phyloP scores from a whole-genome alignment of 75 land plant genomes.

The Sequoiadendron giganteum region DNA sequence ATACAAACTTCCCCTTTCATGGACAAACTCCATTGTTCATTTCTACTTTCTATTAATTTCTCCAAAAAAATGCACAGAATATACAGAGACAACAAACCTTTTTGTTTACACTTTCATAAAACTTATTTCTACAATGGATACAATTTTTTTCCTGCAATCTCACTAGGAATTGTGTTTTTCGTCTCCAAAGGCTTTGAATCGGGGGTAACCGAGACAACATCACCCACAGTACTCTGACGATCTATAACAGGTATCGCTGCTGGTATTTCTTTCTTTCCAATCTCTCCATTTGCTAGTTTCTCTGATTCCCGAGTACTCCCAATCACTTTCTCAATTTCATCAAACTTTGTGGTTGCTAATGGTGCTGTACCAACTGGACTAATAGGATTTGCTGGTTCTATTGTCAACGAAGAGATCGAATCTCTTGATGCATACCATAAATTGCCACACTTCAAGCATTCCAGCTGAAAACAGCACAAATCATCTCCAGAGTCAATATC shows the following conservation, averaged over 20 bases:
- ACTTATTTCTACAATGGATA: neutral
- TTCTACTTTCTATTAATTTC: neutral
- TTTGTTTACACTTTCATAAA: neutral
- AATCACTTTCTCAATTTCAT: slow-evolving; percentile 68
- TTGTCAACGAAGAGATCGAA: slow-evolving; percentile 65
- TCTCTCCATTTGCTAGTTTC: slow-evolving; percentile 15
- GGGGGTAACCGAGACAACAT: neutral
- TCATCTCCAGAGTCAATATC: slow-evolving; percentile 8
- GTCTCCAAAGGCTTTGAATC: slow-evolving; percentile 5
- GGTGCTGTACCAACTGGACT: slow-evolving; percentile 74
- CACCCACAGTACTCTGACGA: slow-evolving; percentile 17
- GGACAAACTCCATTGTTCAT: neutral
- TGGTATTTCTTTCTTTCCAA: slow-evolving; percentile 25
- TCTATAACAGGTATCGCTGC: slow-evolving; percentile 34
- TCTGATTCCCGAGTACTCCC: slow-evolving; percentile 53
- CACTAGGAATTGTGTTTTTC: neutral
- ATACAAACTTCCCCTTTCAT: neutral
- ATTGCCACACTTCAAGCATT: slow-evolving; percentile 87
- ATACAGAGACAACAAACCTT: neutral
- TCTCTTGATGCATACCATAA: slow-evolving; percentile 93
- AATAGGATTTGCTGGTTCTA: slow-evolving; percentile 40
- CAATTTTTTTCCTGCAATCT: neutral
- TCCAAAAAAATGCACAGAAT: neutral
- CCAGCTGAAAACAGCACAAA: slow-evolving; percentile 49
- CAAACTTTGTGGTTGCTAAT: slow-evolving; percentile 87